A percentile compares a stretch with the other conserved stretches of the same genome.
These are phyloP conservation scores for Leucocoprinus birnbaumii DNA, from an alignment of 768 basidiomycete genomes.

Conservation along the genomic window DNA sequence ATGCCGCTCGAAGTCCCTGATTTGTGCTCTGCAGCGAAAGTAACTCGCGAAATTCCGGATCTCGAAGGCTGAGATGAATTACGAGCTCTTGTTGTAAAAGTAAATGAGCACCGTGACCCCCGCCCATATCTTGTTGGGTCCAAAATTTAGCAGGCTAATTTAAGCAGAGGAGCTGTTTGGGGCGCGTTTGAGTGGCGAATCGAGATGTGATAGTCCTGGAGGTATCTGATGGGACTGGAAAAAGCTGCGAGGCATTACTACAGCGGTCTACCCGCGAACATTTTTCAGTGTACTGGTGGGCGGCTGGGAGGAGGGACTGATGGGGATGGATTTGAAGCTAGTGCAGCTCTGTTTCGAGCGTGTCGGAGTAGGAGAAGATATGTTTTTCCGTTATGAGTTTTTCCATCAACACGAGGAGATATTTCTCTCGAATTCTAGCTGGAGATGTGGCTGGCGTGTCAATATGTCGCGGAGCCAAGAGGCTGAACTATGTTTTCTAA, in stretches of 20 bases:
- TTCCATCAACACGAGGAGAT: constrained; percentile 6
- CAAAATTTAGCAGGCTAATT: not conserved
- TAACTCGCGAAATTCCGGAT: not conserved
- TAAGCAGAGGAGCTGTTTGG: not conserved
- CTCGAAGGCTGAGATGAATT: constrained; percentile 1
- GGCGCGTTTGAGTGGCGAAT: constrained; percentile 5
- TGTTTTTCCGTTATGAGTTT: not conserved
- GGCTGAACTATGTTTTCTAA: no score
- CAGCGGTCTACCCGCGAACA: constrained; percentile 12
- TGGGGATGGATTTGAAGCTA: not conserved
- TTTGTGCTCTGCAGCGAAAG: not conserved
- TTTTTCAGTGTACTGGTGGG: not conserved
- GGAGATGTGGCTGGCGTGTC: not conserved
- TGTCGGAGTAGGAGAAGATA: not conserved
- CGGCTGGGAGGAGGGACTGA: not conserved
- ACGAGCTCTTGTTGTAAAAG: not conserved
- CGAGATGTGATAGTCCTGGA: constrained; percentile 1
- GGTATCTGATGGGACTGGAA: constrained; percentile 4
- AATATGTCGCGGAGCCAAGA: not conserved
- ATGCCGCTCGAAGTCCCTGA: not conserved
- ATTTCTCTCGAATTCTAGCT: not conserved
- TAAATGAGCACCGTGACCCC: not conserved
- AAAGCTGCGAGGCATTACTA: not conserved
- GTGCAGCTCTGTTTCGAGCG: not conserved
- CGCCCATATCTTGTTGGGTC: not conserved